Percentiles rank a stretch among this genome's conserved stretches.
These are phyloP conservation scores for Euclidium syriacum DNA, from an alignment of 345 rosid species.

Conservation along the genomic window DNA sequence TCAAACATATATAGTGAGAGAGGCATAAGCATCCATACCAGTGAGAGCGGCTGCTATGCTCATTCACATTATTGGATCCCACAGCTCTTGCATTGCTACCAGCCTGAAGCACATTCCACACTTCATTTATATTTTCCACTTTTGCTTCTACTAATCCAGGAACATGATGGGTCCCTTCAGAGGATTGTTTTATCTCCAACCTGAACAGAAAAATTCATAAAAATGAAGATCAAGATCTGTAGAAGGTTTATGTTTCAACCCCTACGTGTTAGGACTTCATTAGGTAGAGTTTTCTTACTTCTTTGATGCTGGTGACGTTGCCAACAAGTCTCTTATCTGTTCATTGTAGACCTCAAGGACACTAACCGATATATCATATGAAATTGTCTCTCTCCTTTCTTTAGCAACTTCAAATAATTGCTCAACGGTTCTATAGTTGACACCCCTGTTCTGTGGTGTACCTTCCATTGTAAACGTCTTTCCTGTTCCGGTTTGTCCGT, in stretches of 20 bases:
- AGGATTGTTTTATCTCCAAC: conserved; percentile 90
- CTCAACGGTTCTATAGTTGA: conserved; percentile 89
- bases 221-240: background rate
- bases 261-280: background rate
- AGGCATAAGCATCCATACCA: conserved; percentile 49
- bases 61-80: conserved; percentile 95
- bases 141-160: conserved; percentile 86
- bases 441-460: conserved; percentile 74
- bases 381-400: conserved; percentile 72
- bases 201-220: conserved; percentile 29
- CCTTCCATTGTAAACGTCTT: conserved; percentile 99
- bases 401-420: conserved; percentile 62
- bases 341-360: conserved; percentile 98
- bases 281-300: conserved; percentile 39
- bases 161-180: conserved; percentile 78
- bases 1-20: background rate
- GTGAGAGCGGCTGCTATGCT: conserved; percentile 97
- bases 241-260: background rate
- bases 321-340: conserved; percentile 88
- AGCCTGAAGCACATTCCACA: conserved; percentile 77
- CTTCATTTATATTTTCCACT: conserved; percentile 69
- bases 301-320: conserved; percentile 73
- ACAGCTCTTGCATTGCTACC: conserved; percentile 96
- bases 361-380: conserved; percentile 75
- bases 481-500: conserved; percentile 98